Base-by-base conservation (phyloP, 2,329 filamentous ascomycete genomes). In the Fusarium dlaminii region DNA sequence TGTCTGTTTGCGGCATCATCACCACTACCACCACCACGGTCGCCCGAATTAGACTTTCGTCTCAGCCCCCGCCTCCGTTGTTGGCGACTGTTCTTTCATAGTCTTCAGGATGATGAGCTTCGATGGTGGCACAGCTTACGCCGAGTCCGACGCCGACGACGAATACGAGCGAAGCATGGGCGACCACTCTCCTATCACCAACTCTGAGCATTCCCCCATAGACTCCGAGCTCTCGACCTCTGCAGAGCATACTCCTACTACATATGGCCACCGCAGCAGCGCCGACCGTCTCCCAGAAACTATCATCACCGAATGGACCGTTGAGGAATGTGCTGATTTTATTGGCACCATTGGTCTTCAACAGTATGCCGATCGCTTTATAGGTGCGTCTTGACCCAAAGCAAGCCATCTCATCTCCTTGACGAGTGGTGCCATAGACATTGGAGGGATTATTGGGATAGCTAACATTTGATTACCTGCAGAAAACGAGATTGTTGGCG, bases 401-500 rank as follows among this genome's bases (percentile, higher is more conserved):
- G 20, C 29, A 32, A 39, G 40, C 46, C 18, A 27, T 29, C n/a
- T 22, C 40, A 52, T 37, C 62, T 62, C n/a, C n/a, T 46, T 24
- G 43, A 46, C 22, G 37, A 24, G 36, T 36, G 61, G 32, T 56
- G 22, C 32, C 17, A 27, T n/a, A 18, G 22, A 49, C 17, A 29
- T 37, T 60, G 57, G 46, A 40, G 57, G n/a, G n/a, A n/a, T 46
- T 13, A 46, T 22, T 34, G 24, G 29, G 20, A 60, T 42, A 37
- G 40, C 75, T 79, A 61, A 78, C 68, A 29, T 76, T 78, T 66
- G 29, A 62, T 58, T 58, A 45, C 49, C 36, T 64, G 59, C 81
- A 96, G 96, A 98, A 79, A 97, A 99, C 80, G 95, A 94, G 73
- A 97, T 99, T 77, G 92, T 95, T 42, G 96, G 96, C 74, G 95